Conservation (phyloP, 495 filamentous ascomycete genomes). For the Podospora sp. region DNA sequence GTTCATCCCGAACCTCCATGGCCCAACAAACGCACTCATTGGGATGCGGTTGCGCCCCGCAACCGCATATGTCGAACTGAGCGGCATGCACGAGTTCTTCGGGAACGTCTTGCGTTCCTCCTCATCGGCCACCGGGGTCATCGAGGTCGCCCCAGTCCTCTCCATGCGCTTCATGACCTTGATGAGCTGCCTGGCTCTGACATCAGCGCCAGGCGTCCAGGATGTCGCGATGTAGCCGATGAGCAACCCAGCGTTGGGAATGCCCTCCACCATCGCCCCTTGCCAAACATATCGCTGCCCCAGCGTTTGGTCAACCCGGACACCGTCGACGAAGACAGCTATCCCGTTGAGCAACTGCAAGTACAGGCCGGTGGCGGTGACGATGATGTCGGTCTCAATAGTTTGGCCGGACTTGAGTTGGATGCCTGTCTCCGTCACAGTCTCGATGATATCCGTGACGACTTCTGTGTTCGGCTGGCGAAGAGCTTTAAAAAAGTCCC, state of each 20-base stretch:
- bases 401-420: constrained; percentile 56
- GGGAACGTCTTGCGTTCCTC: constrained; percentile 24
- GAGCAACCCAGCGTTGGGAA: constrained; percentile 42
- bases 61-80: constrained; percentile 12
- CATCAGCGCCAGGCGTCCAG: constrained; percentile 57
- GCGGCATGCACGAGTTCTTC: constrained; percentile 32
- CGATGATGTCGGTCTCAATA: constrained; percentile 69
- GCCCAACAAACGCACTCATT: constrained; percentile 33
- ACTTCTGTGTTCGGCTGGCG: constrained; percentile 59
- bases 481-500: constrained; percentile 70
- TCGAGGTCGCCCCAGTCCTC: constrained; percentile 35
- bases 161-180: constrained; percentile 45
- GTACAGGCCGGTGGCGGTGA: constrained; percentile 74
- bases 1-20: constrained; percentile 39
- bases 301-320: constrained; percentile 52
- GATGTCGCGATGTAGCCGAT: constrained; percentile 56
- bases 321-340: constrained; percentile 57
- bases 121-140: constrained; percentile 30
- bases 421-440: constrained; percentile 62
- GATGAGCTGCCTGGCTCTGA: constrained; percentile 36
- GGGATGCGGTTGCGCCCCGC: constrained; percentile 32
- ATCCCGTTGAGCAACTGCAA: constrained; percentile 57
- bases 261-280: constrained; percentile 47
- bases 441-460: constrained; percentile 69
- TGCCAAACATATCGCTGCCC: constrained; percentile 58